A percentile compares a stretch with the other conserved stretches of the same genome.
These are phyloP conservation scores for Eutrema heterophyllum DNA, from an alignment of 345 rosid genomes.

Conservation along the genomic window DNA sequence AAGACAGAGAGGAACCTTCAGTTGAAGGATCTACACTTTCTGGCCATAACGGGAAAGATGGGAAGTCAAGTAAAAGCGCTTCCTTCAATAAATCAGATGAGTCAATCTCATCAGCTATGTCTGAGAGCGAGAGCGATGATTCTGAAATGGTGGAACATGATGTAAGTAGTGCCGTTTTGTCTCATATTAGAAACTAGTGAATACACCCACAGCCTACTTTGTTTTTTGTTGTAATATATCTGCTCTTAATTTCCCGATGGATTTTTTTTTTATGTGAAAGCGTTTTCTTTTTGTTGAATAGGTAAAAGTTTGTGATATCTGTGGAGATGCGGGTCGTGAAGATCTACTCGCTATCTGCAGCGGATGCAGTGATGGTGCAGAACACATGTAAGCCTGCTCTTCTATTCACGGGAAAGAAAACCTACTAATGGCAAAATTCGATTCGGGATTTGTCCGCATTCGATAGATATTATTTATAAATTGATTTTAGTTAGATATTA, in stretches of 20 bases:
- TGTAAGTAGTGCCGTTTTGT: conserved; percentile 49
- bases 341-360: conserved; percentile 92
- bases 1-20: conserved; percentile 25
- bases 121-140: conserved; percentile 66
- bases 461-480: background rate
- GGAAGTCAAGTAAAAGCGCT: conserved; percentile 36
- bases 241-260: background rate
- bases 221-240: background rate
- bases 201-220: background rate
- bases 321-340: conserved; percentile 99
- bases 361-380: conserved; percentile 94
- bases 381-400: conserved; percentile 83
- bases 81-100: conserved; percentile 37
- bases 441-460: conserved; percentile 2
- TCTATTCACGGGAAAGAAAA: conserved; percentile 9
- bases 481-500: background rate
- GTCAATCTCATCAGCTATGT: conserved; percentile 36
- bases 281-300: conserved; percentile 34
- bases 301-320: conserved; percentile 99
- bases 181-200: background rate
- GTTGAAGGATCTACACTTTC: conserved; percentile 31
- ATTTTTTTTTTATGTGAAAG: background rate
- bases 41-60: conserved; percentile 34
- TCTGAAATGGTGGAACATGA: conserved; percentile 82
- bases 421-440: conserved; percentile 2